Evolutionary conservation across 257 asterid genomes (phyloP).

Genomic region (Rauvolfia tetraphylla): DNA sequence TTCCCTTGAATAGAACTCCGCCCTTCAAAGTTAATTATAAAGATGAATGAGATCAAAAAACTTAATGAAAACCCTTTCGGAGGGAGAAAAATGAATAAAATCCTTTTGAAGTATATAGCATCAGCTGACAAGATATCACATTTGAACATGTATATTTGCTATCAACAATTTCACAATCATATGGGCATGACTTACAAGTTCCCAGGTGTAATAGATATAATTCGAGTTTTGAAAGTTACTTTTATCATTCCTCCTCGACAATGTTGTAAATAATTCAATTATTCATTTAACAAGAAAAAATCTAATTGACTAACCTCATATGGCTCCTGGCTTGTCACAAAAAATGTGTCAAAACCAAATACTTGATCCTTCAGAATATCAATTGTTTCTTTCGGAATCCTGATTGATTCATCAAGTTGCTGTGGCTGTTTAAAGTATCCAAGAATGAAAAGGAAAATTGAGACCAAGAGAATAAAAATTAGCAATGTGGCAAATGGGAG

Average conservation of each 20-base stretch:
- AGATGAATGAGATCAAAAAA: background rate
- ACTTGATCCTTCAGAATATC: slow-evolving; percentile 86
- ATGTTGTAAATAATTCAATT: background rate
- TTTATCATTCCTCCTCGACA: background rate
- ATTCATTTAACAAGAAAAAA: background rate
- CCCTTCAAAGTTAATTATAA: slow-evolving; percentile 45
- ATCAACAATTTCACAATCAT: background rate
- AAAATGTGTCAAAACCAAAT: slow-evolving; percentile 93
- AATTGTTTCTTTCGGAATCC: slow-evolving; percentile 79
- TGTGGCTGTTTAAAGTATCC: slow-evolving; percentile 45
- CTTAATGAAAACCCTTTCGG: background rate
- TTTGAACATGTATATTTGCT: no score
- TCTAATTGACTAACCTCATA: slow-evolving; percentile 70
- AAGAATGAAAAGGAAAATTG: slow-evolving; percentile 17
- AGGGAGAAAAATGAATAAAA: background rate
- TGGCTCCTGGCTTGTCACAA: slow-evolving; percentile 95
- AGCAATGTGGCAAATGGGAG: background rate
- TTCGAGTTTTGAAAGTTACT: background rate
- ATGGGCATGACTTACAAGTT: background rate
- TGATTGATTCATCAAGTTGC: slow-evolving; percentile 67
- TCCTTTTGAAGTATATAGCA: background rate
- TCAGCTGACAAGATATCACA: background rate
- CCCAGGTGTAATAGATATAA: background rate
- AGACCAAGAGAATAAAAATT: slow-evolving; percentile 13
- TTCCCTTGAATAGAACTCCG: slow-evolving; percentile 90